Percentiles rank a stretch among this genome's conserved stretches.
These are phyloP conservation scores for Lavandula angustifolia DNA, from an alignment of 257 asterid genomes.

Conservation along the genomic window DNA sequence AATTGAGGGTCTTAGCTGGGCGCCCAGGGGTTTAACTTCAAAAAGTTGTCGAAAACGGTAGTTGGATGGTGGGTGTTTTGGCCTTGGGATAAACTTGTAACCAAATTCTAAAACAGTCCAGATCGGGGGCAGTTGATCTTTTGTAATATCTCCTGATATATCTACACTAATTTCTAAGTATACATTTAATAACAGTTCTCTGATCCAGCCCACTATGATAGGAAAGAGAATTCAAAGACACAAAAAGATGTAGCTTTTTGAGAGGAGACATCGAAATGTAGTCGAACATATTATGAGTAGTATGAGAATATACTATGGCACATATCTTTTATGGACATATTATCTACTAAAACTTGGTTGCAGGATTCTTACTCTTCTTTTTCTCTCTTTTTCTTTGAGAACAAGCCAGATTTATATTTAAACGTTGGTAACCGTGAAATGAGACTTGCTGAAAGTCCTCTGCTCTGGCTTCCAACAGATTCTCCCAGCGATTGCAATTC, in stretches of 20 bases:
- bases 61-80: not conserved
- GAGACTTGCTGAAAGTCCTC: conserved; percentile 72
- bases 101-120: not conserved
- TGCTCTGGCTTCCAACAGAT: conserved; percentile 68
- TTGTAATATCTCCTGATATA: not conserved
- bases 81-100: not conserved
- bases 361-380: conserved; percentile 45
- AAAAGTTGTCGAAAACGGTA: not conserved
- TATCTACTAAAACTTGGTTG: conserved; percentile 5
- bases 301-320: conserved; percentile 3
- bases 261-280: not conserved
- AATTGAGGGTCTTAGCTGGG: not conserved
- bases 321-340: conserved; percentile 3
- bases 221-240: no score
- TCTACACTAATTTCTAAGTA: not conserved
- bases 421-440: conserved; percentile 72
- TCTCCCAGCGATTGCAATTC: conserved; percentile 84
- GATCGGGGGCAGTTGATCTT: not conserved
- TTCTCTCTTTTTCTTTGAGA: conserved; percentile 49
- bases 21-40: not conserved
- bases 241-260: no score
- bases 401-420: conserved; percentile 66
- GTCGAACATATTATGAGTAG: not conserved
- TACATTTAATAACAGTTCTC: not conserved
- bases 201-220: no score